phyloP scores from a whole-genome alignment of 2,329 filamentous ascomycete genomes.

The Penicillium sp. region DNA sequence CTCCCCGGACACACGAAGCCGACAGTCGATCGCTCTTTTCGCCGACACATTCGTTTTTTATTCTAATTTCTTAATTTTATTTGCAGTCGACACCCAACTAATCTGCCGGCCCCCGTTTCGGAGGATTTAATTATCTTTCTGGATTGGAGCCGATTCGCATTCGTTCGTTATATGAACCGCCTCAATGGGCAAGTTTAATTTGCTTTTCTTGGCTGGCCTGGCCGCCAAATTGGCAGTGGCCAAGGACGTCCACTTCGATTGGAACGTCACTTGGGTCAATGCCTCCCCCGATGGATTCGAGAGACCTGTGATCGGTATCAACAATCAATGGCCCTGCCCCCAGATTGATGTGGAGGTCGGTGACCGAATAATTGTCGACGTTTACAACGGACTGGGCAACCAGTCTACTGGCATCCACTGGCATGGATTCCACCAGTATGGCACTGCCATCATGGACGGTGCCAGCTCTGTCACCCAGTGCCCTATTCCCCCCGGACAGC shows the following conservation, averaged over 20 bases:
- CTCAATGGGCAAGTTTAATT: constrained; percentile 22
- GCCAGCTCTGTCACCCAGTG: constrained; percentile 70
- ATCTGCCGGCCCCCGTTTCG: constrained; percentile 15
- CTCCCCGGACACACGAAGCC: constrained; percentile 15
- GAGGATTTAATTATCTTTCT: constrained; percentile 22
- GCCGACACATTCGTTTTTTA: constrained; percentile 18
- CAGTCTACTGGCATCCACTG: constrained; percentile 56
- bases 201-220: constrained; percentile 23
- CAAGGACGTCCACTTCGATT: constrained; percentile 42
- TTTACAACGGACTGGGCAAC: constrained; percentile 45
- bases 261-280: constrained; percentile 71
- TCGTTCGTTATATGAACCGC: constrained; percentile 19
- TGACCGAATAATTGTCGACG: constrained; percentile 44
- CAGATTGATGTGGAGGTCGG: constrained; percentile 43
- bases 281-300: constrained; percentile 72
- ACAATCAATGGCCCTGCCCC: constrained; percentile 77
- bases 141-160: constrained; percentile 14
- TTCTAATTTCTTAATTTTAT: constrained; percentile 13
- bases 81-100: constrained; percentile 4
- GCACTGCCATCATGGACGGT: constrained; percentile 73
- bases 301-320: constrained; percentile 74
- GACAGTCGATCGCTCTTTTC: constrained; percentile 16
- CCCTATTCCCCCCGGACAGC: constrained; percentile 64
- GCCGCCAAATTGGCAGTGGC: constrained; percentile 23
- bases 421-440: constrained; percentile 73